Evolutionary conservation across 2,329 filamentous ascomycete genomes (phyloP).

Genomic region (Diaporthe nobilis): DNA sequence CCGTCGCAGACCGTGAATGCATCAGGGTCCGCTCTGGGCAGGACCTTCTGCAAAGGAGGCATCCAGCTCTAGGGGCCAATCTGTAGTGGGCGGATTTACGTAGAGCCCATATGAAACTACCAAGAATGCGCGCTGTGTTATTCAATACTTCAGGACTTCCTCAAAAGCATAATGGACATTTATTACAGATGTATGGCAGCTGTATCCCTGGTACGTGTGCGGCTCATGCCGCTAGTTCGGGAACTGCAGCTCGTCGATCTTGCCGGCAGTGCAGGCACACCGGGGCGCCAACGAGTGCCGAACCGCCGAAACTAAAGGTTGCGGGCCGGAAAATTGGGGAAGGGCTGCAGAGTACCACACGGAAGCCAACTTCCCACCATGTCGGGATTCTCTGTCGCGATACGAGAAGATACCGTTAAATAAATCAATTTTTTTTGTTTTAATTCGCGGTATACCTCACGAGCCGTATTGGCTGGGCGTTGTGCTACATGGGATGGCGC

Average conservation of each 20-base stretch:
- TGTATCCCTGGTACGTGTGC: background rate
- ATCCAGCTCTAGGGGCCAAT: background rate
- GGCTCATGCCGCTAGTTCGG: background rate
- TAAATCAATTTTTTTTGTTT: too few species aligned
- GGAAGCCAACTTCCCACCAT: background rate
- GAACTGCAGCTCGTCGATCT: conserved; percentile 3
- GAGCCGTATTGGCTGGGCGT: background rate
- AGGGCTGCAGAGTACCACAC: background rate
- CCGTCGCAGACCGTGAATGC: background rate
- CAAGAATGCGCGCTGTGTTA: background rate
- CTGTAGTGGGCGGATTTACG: background rate
- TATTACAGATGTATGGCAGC: background rate
- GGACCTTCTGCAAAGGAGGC: background rate
- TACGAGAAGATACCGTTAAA: background rate
- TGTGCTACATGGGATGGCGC: background rate
- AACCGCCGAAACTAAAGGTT: background rate
- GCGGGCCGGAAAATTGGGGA: background rate
- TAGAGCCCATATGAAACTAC: background rate
- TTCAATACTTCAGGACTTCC: background rate
- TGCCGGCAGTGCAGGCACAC: background rate
- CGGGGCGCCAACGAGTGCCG: background rate
- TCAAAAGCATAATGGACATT: background rate
- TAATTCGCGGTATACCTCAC: background rate
- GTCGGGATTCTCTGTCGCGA: background rate
- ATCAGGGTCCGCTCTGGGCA: conserved; percentile 15